A percentile compares a stretch with the other conserved stretches of the same genome.
Evolutionary conservation across 768 basidiomycete species (phyloP).

Genomic region (Hysterangium stoloniferum): DNA sequence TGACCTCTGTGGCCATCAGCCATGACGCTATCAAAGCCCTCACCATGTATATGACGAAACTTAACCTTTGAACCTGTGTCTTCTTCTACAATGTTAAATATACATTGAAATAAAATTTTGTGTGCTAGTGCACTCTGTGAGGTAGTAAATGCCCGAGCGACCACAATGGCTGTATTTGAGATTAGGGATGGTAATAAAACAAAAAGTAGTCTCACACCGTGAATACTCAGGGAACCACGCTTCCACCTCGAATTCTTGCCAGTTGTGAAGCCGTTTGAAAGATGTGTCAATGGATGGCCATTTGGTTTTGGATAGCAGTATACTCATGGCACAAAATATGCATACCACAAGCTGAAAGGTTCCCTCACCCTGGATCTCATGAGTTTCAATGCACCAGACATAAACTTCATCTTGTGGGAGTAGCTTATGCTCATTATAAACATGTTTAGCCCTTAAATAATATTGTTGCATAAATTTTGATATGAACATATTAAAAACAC

Average conservation of each 20-base stretch:
- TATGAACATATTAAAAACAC: not conserved
- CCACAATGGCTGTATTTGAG: conserved; percentile 20
- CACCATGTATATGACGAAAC: conserved; percentile 21
- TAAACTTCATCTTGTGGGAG: conserved; percentile 14
- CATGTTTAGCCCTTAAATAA: conserved; percentile 5
- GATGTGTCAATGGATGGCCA: conserved; percentile 15
- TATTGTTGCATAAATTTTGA: too few species aligned
- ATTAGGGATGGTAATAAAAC: too few species aligned
- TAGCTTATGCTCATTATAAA: conserved; percentile 9
- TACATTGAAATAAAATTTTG: conserved; percentile 17
- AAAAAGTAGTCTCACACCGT: too few species aligned
- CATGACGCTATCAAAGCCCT: conserved; percentile 17
- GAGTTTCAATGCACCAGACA: conserved; percentile 17
- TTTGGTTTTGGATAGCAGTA: conserved; percentile 10
- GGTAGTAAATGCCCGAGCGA: conserved; percentile 20
- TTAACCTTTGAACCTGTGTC: conserved; percentile 17
- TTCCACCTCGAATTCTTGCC: conserved; percentile 17
- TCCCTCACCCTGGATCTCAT: conserved; percentile 5
- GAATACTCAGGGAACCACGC: conserved; percentile 11
- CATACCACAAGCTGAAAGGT: conserved; percentile 18
- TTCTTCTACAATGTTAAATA: conserved; percentile 17
- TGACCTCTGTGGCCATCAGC: conserved; percentile 24
- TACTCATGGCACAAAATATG: conserved; percentile 19
- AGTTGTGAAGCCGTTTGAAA: conserved; percentile 13
- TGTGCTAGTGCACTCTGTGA: conserved; percentile 22